These are phyloP conservation scores for Asterionellopsis glacialis DNA, from an alignment of 108 stramenopile species.

Conservation along the genomic window DNA sequence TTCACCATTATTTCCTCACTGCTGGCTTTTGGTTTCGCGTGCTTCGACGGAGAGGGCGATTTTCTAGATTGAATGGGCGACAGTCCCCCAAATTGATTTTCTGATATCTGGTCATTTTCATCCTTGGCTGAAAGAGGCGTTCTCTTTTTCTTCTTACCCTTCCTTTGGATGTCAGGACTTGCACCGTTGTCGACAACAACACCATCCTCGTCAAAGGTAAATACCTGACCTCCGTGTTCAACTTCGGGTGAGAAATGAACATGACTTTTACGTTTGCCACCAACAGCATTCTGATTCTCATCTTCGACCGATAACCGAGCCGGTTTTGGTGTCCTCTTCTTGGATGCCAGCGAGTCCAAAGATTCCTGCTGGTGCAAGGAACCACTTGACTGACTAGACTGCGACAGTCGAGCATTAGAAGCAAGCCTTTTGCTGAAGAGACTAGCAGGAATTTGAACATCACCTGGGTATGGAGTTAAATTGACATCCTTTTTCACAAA, in stretches of 20 bases:
- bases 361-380: neutral
- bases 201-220: no score
- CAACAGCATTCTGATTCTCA: neutral
- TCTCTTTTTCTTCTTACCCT: no score
- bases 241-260: constrained; percentile 34
- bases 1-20: constrained; percentile 5
- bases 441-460: constrained; percentile 52
- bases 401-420: no score
- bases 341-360: neutral
- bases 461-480: constrained; percentile 68
- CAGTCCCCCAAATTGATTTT: no score
- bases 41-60: no score
- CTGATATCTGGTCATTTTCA: no score
- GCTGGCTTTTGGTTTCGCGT: no score
- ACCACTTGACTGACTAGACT: no score
- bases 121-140: no score
- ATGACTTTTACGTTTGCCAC: neutral
- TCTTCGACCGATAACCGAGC: neutral
- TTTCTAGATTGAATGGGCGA: no score
- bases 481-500: constrained; percentile 85
- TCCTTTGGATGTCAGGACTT: no score
- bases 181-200: no score
- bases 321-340: neutral
- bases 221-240: neutral
- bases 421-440: constrained; percentile 16